Conservation (phyloP, 164 flowering plant genomes). For the Hamamelis virginiana region DNA sequence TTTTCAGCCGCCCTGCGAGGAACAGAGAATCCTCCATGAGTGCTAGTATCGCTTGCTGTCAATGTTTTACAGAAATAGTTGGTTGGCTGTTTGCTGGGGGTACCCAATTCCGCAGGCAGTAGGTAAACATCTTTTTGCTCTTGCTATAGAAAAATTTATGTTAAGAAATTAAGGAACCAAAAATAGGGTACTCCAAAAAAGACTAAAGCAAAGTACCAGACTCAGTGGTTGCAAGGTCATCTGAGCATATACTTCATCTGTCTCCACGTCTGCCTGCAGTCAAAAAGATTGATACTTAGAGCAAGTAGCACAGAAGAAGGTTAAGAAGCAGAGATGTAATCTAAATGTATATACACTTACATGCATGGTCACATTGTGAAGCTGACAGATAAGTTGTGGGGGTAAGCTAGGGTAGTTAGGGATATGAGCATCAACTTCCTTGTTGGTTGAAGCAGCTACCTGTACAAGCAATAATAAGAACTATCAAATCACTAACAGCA, state of each 20-base stretch:
- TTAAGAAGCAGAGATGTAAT: neutral
- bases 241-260: conserved; percentile 78
- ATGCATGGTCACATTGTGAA: conserved; percentile 37
- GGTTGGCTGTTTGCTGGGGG: conserved; percentile 30
- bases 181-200: neutral
- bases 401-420: conserved; percentile 32
- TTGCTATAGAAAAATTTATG: conserved; percentile 18
- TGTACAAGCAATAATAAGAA: neutral
- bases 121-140: conserved; percentile 29
- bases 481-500: neutral
- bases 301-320: neutral
- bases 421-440: conserved; percentile 30
- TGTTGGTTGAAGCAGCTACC: conserved; percentile 34
- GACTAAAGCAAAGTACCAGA: conserved; percentile 38
- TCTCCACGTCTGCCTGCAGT: conserved; percentile 64
- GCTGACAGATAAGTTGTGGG: conserved; percentile 32
- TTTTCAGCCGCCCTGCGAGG: conserved; percentile 35
- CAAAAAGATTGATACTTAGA: neutral
- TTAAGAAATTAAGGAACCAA: neutral
- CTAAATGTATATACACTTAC: conserved; percentile 13
- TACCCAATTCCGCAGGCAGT: conserved; percentile 29
- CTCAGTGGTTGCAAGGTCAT: conserved; percentile 76
- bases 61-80: conserved; percentile 33
- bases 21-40: conserved; percentile 36
- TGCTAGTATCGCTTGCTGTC: conserved; percentile 35